Evolutionary conservation across 2,329 filamentous ascomycete species (phyloP).

Genomic region (Coleophoma eucalyptorum): DNA sequence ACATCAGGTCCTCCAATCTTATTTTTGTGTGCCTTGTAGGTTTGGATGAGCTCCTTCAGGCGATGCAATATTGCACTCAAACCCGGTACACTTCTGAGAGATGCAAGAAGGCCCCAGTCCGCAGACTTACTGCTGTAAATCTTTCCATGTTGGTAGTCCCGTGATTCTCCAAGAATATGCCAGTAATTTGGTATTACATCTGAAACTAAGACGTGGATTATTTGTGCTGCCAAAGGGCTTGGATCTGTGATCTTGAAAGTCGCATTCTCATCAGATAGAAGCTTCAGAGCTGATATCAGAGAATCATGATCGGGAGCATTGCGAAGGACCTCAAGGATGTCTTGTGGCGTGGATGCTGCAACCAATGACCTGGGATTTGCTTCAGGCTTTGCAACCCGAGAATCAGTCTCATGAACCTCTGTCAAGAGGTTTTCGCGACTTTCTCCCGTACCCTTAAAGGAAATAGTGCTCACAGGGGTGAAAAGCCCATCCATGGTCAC

Average conservation of each 20-base stretch:
- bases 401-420: constrained; percentile 5
- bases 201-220: constrained; percentile 71
- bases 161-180: constrained; percentile 52
- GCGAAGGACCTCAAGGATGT: constrained; percentile 57
- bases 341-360: constrained; percentile 26
- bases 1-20: constrained; percentile 22
- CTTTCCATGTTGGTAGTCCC: constrained; percentile 17
- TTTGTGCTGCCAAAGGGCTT: constrained; percentile 65
- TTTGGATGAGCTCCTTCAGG: constrained; percentile 57
- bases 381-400: too few species aligned
- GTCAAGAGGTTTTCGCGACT: constrained; percentile 13
- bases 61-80: constrained; percentile 74
- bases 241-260: constrained; percentile 57
- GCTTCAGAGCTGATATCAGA: constrained; percentile 48
- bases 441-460: constrained; percentile 19
- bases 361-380: too few species aligned
- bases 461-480: constrained; percentile 39
- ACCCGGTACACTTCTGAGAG: constrained; percentile 70
- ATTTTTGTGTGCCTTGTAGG: constrained; percentile 35
- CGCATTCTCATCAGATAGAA: constrained; percentile 36
- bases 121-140: constrained; percentile 15
- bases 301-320: constrained; percentile 58
- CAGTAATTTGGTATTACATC: constrained; percentile 82
- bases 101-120: constrained; percentile 45
- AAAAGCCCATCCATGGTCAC: constrained; percentile 42